Evolutionary conservation across 768 basidiomycete species (phyloP), one percentile per base, ranked within the genome.

Genomic region (Heimioporus sp.): DNA sequence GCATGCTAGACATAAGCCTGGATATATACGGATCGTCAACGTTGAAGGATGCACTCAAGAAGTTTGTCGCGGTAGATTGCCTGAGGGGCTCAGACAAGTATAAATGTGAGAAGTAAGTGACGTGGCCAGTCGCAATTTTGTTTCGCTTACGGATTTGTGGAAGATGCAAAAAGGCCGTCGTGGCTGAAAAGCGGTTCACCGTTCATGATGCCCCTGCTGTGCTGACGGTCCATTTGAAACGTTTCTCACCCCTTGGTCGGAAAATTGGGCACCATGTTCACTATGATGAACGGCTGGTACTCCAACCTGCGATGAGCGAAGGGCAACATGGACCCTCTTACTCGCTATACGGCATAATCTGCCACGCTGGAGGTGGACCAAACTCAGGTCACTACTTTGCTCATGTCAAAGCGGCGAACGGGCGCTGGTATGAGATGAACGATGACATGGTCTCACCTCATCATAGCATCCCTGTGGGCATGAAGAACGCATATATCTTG

Each of bases 301-400:
- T 98, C 40, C 76, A 82, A 24, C 80, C 83, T 0, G 87, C 80
- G 68, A 95, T 98, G 90, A 92, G 92, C 66, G 82, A 86, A 46
- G 86, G 80, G 1, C 79, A 85, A 66, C 82, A 79, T 59, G 86
- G 86, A 2, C 89, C 90, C 5, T 73, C 77, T 24, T 99, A 99
- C 70, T 83, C 86, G 2, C 72, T 99, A 3, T 97, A 93, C 66
- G 95, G 90, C 30, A 83, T 98, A 54, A 90, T 98, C 49, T 92
- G 85, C 58, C 97, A 99, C 67, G 90, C 90, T 11, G 97, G 97
- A 47, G 78, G 83, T 38, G 93, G 94, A 6, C 92, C 95, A 13
- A 91, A 97, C 64, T 95, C 90, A 2, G 97, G 97, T 5, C 97
- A 99, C 69, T 99, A 99, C 71, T 92, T 83, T 57, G 87, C 95